These are phyloP conservation scores for Pseudomassariella vexata DNA, from an alignment of 2,329 filamentous ascomycete species.

Conservation along the genomic window DNA sequence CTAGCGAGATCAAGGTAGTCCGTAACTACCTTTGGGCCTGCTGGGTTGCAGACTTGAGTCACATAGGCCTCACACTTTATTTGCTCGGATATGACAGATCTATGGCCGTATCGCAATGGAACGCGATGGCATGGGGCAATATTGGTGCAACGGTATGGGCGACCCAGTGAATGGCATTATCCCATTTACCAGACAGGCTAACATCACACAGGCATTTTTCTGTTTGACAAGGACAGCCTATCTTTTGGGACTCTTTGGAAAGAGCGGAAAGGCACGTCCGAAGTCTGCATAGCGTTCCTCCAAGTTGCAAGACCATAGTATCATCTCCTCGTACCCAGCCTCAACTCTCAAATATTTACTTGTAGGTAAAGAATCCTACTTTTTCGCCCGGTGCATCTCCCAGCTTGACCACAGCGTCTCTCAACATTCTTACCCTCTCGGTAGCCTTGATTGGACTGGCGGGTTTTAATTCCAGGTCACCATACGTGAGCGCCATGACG, in stretches of 20 bases:
- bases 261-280: neutral
- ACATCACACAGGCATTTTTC: conserved; percentile 39
- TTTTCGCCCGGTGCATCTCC: neutral
- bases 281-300: no score
- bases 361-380: no score
- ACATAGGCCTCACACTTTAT: conserved; percentile 56
- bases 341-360: neutral
- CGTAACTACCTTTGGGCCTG: conserved; percentile 62
- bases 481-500: neutral
- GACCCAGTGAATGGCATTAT: no score
- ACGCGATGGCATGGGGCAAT: conserved; percentile 68
- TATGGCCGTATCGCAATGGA: conserved; percentile 54
- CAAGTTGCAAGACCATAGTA: no score
- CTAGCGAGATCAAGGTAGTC: conserved; percentile 59
- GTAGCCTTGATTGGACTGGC: neutral
- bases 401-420: neutral
- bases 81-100: conserved; percentile 51
- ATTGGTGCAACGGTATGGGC: conserved; percentile 55
- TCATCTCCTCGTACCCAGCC: neutral
- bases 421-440: neutral
- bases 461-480: neutral
- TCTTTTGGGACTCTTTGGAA: conserved; percentile 53
- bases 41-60: conserved; percentile 61
- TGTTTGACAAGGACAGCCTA: conserved; percentile 52
- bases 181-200: no score